Percentiles rank a stretch among this genome's conserved stretches.
phyloP scores from a whole-genome alignment of 208 protist genomes.

The Trypanosoma congolense region DNA sequence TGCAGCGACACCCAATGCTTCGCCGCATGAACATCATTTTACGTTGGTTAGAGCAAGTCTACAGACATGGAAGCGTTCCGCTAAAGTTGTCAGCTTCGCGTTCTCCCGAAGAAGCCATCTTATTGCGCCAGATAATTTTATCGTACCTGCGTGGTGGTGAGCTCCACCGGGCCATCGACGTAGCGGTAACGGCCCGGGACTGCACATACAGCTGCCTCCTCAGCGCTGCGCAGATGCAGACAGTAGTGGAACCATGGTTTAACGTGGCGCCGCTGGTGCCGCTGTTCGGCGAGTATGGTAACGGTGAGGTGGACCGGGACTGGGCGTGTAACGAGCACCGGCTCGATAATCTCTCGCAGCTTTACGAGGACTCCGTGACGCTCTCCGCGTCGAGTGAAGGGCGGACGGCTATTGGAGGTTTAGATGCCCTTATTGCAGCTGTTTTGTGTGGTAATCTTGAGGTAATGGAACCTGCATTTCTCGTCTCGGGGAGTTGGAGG shows the following conservation, averaged over 20 bases:
- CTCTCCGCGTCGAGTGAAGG: slow-evolving; percentile 9
- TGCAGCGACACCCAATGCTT: slow-evolving; percentile 50
- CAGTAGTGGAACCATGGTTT: slow-evolving; percentile 67
- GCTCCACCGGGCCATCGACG: slow-evolving; percentile 52
- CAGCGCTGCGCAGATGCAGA: slow-evolving; percentile 73
- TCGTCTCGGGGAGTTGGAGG: slow-evolving; percentile 40
- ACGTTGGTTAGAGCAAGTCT: slow-evolving; percentile 69
- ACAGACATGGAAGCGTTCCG: slow-evolving; percentile 32
- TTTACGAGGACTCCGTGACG: slow-evolving; percentile 54
- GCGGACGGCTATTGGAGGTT: slow-evolving; percentile 15
- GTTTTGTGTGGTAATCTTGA: slow-evolving; percentile 66
- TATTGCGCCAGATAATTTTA: slow-evolving; percentile 70
- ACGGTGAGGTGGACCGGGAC: slow-evolving; percentile 40
- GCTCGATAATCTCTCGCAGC: slow-evolving; percentile 65
- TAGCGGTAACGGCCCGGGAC: slow-evolving; percentile 39
- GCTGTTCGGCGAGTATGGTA: slow-evolving; percentile 83
- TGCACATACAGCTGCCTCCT: slow-evolving; percentile 78
- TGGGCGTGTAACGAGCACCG: slow-evolving; percentile 73
- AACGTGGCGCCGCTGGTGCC: slow-evolving; percentile 48
- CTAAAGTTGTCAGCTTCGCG: slow-evolving; percentile 12
- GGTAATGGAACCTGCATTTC: slow-evolving; percentile 62
- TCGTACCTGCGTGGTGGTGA: slow-evolving; percentile 65
- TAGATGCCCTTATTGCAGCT: slow-evolving; percentile 63
- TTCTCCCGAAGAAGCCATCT: slow-evolving; percentile 42
- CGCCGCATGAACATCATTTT: slow-evolving; percentile 60